Percentiles rank a stretch among this genome's conserved stretches.
phyloP scores from a whole-genome alignment of 306 rosid genomes.

The Trifolium subterraneum region DNA sequence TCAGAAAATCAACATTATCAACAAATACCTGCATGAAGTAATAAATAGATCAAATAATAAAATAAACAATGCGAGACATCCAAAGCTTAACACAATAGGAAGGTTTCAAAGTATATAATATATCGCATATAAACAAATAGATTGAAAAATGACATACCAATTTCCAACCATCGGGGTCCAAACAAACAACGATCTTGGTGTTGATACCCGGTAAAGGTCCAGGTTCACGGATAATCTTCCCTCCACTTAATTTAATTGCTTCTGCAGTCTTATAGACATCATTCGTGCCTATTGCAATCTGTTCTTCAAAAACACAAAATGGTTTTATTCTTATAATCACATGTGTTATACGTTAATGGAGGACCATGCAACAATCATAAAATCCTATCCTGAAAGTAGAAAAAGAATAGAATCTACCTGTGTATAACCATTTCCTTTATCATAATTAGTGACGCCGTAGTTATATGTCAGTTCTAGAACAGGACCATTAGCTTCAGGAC shows the following conservation, averaged over 20 bases:
- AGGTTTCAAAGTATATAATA: constrained; percentile 17
- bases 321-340: constrained; percentile 27
- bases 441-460: constrained; percentile 82
- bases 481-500: constrained; percentile 81
- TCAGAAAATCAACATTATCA: constrained; percentile 71
- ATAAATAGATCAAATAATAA: constrained; percentile 9
- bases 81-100: constrained; percentile 11
- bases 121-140: constrained; percentile 33
- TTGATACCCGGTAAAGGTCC: constrained; percentile 91
- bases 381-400: constrained; percentile 11
- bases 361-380: constrained; percentile 7
- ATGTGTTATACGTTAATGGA: not conserved
- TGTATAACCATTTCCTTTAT: constrained; percentile 86
- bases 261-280: constrained; percentile 91
- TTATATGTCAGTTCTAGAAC: constrained; percentile 88
- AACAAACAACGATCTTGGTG: constrained; percentile 92
- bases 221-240: constrained; percentile 85
- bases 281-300: constrained; percentile 91
- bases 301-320: constrained; percentile 46
- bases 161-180: constrained; percentile 98
- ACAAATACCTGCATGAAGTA: constrained; percentile 62
- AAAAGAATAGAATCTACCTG: constrained; percentile 59
- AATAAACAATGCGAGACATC: constrained; percentile 6
- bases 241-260: constrained; percentile 76
- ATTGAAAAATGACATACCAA: constrained; percentile 59